Evolutionary conservation across 192 early-diverging fungal species (phyloP), one percentile per base, ranked within the genome.

Genomic region (Coemansia sp.): DNA sequence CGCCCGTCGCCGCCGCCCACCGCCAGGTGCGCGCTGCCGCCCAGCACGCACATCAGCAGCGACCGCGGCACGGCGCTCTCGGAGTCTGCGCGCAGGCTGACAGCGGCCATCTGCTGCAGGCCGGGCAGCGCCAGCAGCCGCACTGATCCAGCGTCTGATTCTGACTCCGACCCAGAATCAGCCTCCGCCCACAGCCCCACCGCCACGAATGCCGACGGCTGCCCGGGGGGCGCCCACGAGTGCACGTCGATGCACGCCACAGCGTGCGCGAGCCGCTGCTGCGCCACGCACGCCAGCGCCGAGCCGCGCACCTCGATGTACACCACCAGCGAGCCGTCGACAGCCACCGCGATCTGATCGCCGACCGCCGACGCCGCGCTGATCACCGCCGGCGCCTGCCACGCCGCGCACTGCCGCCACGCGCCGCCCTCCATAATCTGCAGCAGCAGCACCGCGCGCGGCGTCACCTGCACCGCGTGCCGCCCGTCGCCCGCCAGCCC

Each of bases 1-100:
- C 89, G 84, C 2, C 96, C 96, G 74, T 98, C 93, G 60, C 94
- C 95, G 29, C 93, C 72, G 0, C 89, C 94, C 1, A 90, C 92
- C 20, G 98, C 65, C 6, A 96, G 67, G 63, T 95, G 96, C 19
- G 71, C 70, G 1, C 85, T 76, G 19, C 75, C 74, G 57, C 91
- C 92, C 43, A 98, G 85, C 6, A 71, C 68, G 41, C 85, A 64
- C 59, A 90, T 74, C 12, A 88, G 79, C 43, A 95, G 69, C 9
- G 92, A 92, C 19, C 92, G 87, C 22, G 92, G 88, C 57, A 93
- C 82, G 32, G 76, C 84, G n/a, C 81, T n/a, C n/a, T n/a, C n/a
- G n/a, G n/a, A n/a, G n/a, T n/a, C n/a, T n/a, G n/a, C 82, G 4
- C 60, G 79, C 35, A 40, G 61, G 25, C 37, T 42, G 39, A 47